A percentile compares a stretch with the other conserved stretches of the same genome.
These are phyloP conservation scores for Colletotrichum orbiculare DNA, from an alignment of 2,329 filamentous ascomycete genomes.

Conservation along the genomic window DNA sequence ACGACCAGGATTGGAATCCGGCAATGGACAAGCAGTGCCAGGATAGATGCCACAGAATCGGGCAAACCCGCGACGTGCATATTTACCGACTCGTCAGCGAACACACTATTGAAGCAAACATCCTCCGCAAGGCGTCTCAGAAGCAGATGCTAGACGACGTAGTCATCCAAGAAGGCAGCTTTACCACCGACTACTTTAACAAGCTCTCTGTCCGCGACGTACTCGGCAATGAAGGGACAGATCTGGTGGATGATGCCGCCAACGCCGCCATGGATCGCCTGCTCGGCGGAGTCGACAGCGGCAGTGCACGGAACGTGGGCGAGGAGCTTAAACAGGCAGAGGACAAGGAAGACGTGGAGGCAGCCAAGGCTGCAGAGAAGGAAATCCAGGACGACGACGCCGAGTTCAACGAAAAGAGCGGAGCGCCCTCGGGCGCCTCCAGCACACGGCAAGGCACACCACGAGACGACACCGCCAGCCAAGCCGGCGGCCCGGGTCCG, in stretches of 20 bases:
- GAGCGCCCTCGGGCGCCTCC: conserved; percentile 58
- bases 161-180: conserved; percentile 97
- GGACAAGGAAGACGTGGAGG: conserved; percentile 90
- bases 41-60: conserved; percentile 95
- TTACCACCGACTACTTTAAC: conserved; percentile 96
- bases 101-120: conserved; percentile 97
- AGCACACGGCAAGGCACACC: conserved; percentile 65
- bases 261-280: conserved; percentile 89
- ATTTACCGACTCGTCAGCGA: conserved; percentile 96
- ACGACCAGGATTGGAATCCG: conserved; percentile 99
- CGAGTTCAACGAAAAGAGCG: conserved; percentile 79
- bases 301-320: conserved; percentile 71
- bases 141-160: conserved; percentile 98
- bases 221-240: conserved; percentile 66
- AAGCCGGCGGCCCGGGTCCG: conserved; percentile 42
- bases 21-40: conserved; percentile 99
- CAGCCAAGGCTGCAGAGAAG: conserved; percentile 87
- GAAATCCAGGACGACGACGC: conserved; percentile 89
- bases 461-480: conserved; percentile 49
- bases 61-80: conserved; percentile 96
- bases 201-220: conserved; percentile 79
- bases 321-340: conserved; percentile 89
- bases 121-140: conserved; percentile 94
- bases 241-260: conserved; percentile 73
- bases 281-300: conserved; percentile 73